Evolutionary conservation across 2,329 filamentous ascomycete genomes (phyloP), one percentile per base, ranked within the genome.

Genomic region (Blastomyces percursus): DNA sequence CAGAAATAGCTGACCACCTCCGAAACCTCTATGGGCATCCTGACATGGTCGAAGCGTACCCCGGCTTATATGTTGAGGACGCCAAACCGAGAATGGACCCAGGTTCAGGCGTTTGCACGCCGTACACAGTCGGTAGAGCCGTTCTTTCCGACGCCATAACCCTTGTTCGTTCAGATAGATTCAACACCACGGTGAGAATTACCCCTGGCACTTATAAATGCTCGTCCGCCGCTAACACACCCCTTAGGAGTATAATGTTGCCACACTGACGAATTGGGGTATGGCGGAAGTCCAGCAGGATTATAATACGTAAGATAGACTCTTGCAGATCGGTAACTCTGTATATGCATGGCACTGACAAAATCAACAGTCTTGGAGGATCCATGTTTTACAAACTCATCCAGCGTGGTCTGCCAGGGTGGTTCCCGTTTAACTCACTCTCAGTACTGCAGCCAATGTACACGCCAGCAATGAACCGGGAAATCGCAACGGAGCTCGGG

Each of bases 11-110:
- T 3, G 75, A 80, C 38, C 74, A 78, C 9, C 76, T 87, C 3
- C 79, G 82, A 65, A 78, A 82, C 66, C 75, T 87, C 16, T 87
- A 88, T 71, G 79, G 80, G n/a, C 78, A 85, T 58, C 84, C 84
- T 0, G 85, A 88, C 66, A 82, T 81, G 70, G 83, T 89, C 16
- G 86, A 89, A 69, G 76, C 89, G 6, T 89, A 89, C 68, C 86
- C 86, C 0, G 86, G 87, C 7, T 73, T 89, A 0, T 81, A 88
- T 64, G 69, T 70, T 30, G 73, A 75, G 63, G 73, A 75, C 63
- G 71, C 72, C 5, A 75, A 75, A 60, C 65, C 70, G 12, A 69
- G 70, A 7, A 66, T 73, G 68, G 69, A 66, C 48, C 73, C 73
- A 16, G 73, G 73, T 46, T 71, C 69, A 48, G 72, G 73, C 50